Conservation (phyloP, 495 filamentous ascomycete genomes). For the Hypoxylon trugodes region DNA sequence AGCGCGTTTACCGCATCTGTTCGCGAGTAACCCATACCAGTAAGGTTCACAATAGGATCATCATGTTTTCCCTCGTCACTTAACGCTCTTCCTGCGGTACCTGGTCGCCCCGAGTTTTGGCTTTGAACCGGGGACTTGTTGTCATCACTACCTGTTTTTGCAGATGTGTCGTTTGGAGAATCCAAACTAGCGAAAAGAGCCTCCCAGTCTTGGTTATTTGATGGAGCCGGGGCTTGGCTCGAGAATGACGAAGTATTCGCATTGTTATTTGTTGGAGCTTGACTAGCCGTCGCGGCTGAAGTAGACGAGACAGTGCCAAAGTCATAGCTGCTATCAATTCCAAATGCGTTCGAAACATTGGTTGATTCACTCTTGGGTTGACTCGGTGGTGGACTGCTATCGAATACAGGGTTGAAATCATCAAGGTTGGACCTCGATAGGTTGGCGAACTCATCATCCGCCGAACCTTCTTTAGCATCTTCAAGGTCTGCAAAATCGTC, state of each 20-base stretch:
- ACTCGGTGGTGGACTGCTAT: constrained; percentile 63
- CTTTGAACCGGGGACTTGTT: constrained; percentile 44
- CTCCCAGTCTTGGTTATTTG: constrained; percentile 85
- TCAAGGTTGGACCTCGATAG: constrained; percentile 66
- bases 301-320: constrained; percentile 54
- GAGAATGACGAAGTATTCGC: constrained; percentile 43
- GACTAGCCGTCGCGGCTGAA: constrained; percentile 59
- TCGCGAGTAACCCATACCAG: constrained; percentile 88
- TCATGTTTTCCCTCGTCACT: constrained; percentile 81
- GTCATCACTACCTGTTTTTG: constrained; percentile 37
- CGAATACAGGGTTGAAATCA: constrained; percentile 73
- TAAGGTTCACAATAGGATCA: constrained; percentile 89
- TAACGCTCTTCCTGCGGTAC: constrained; percentile 68
- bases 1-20: constrained; percentile 81
- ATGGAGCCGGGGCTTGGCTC: constrained; percentile 42
- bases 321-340: constrained; percentile 59
- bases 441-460: constrained; percentile 82
- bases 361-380: constrained; percentile 60
- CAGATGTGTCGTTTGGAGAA: constrained; percentile 54
- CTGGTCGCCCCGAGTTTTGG: constrained; percentile 46
- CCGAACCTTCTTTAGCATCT: constrained; percentile 90
- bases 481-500: constrained; percentile 89
- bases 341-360: constrained; percentile 49
- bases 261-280: constrained; percentile 57
- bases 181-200: constrained; percentile 88